Evolutionary conservation across 2,329 filamentous ascomycete species (phyloP).

Genomic region (Ceratocystis destructans): DNA sequence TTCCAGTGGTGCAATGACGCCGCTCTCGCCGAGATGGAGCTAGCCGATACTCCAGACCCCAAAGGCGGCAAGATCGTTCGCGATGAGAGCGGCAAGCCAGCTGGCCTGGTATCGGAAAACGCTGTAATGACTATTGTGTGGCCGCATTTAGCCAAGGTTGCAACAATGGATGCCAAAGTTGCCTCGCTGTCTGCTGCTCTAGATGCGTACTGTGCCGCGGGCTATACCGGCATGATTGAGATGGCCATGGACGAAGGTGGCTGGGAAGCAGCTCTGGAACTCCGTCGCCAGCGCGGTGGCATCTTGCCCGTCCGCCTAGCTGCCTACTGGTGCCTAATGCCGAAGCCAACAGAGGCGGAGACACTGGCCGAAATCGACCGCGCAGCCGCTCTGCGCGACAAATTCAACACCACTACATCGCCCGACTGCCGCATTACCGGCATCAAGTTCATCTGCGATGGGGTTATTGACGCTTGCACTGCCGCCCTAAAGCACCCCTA

Average conservation of each 20-base stretch:
- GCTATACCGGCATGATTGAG: constrained; percentile 43
- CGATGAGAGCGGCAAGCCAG: constrained; percentile 34
- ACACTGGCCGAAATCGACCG: constrained; percentile 36
- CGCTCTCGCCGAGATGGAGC: constrained; percentile 36
- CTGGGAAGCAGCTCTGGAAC: constrained; percentile 38
- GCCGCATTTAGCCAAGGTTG: constrained; percentile 38
- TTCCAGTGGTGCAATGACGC: constrained; percentile 43
- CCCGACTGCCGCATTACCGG: constrained; percentile 39
- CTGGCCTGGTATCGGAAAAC: constrained; percentile 39
- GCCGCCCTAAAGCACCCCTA: constrained; percentile 48
- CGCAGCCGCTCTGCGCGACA: constrained; percentile 32
- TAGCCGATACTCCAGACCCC: constrained; percentile 33
- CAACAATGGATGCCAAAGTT: constrained; percentile 35
- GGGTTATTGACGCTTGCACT: constrained; percentile 51
- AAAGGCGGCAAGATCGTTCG: constrained; percentile 40
- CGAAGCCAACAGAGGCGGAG: constrained; percentile 30
- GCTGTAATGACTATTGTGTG: constrained; percentile 40
- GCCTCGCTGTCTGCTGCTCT: constrained; percentile 37
- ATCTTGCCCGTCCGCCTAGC: constrained; percentile 34
- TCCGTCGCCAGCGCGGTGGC: constrained; percentile 28
- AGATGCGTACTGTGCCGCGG: constrained; percentile 36
- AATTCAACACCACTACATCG: constrained; percentile 27
- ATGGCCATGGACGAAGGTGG: constrained; percentile 49
- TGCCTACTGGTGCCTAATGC: constrained; percentile 45
- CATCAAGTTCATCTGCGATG: constrained; percentile 52